Evolutionary conservation across 352 stramenopile species (phyloP).

Genomic region (Phytophthora crassamura): DNA sequence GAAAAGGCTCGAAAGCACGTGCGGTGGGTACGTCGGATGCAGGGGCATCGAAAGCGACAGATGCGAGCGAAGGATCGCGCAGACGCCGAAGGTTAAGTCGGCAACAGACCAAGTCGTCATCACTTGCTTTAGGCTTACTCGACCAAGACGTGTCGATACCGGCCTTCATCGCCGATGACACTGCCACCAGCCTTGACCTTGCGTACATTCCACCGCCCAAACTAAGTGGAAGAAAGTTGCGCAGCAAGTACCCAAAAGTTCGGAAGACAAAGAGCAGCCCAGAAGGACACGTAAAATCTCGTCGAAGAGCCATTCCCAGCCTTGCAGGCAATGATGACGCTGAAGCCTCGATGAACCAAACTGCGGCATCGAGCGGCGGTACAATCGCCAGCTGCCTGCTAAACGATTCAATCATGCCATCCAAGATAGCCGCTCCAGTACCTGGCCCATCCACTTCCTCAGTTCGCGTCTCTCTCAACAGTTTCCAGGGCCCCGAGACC

Average conservation of each 20-base stretch:
- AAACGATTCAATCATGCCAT: conserved; percentile 30
- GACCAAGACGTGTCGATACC: conserved; percentile 21
- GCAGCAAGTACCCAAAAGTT: conserved; percentile 36
- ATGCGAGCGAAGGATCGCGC: conserved; percentile 20
- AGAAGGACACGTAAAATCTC: conserved; percentile 33
- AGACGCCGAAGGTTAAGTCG: conserved; percentile 26
- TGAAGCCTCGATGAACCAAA: conserved; percentile 8
- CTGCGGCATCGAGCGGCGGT: background rate
- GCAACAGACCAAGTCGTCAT: conserved; percentile 27
- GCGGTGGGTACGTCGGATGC: conserved; percentile 19
- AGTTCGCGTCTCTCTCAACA: conserved; percentile 24
- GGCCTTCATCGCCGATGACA: conserved; percentile 14
- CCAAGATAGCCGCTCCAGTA: conserved; percentile 12
- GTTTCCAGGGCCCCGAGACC: conserved; percentile 20
- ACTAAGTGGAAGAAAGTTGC: conserved; percentile 46
- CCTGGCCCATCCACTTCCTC: conserved; percentile 29
- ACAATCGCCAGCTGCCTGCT: conserved; percentile 1
- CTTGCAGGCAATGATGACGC: conserved; percentile 13
- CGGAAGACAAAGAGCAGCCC: conserved; percentile 33
- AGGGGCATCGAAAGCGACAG: conserved; percentile 17
- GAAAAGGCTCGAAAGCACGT: conserved; percentile 28
- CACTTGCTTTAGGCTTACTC: conserved; percentile 12
- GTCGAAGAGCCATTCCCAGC: conserved; percentile 19
- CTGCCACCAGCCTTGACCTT: conserved; percentile 21
- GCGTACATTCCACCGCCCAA: conserved; percentile 31